These are phyloP conservation scores for Claviceps sp. DNA, from an alignment of 2,329 filamentous ascomycete genomes.

Conservation along the genomic window DNA sequence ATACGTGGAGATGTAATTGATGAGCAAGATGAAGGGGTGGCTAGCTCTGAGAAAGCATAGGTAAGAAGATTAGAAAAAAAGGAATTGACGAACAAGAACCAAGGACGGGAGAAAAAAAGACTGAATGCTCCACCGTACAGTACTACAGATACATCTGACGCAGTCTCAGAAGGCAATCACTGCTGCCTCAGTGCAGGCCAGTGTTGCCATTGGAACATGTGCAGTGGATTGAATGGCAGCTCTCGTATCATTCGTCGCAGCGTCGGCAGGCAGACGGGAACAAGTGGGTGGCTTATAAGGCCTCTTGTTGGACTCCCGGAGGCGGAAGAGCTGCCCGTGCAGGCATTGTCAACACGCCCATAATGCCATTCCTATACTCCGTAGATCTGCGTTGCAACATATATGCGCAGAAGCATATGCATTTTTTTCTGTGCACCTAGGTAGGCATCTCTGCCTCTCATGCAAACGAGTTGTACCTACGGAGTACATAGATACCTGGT, in stretches of 20 bases:
- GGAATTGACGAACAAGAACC: neutral
- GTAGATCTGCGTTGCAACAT: neutral
- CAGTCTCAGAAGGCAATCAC: neutral
- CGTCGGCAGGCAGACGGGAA: neutral
- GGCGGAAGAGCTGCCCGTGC: neutral
- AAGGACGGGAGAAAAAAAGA: neutral
- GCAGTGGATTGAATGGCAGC: neutral
- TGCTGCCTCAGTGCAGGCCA: neutral
- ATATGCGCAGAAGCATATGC: too few relatives aligned
- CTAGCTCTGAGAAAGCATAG: neutral
- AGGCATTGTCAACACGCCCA: neutral
- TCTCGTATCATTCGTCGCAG: neutral
- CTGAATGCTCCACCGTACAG: neutral
- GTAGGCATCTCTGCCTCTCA: too few relatives aligned
- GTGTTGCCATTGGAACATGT: neutral
- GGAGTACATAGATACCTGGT: too few relatives aligned
- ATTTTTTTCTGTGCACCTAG: too few relatives aligned
- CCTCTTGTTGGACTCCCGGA: neutral
- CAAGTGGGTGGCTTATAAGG: neutral
- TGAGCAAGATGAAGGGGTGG: neutral
- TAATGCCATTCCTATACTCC: neutral
- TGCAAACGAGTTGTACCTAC: too few relatives aligned
- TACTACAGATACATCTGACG: neutral
- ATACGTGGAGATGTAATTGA: too few relatives aligned
- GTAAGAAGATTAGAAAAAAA: neutral